Evolutionary conservation across 2,329 filamentous ascomycete species (phyloP), one percentile per base, ranked within the genome.

Genomic region (Daldinia sp.): DNA sequence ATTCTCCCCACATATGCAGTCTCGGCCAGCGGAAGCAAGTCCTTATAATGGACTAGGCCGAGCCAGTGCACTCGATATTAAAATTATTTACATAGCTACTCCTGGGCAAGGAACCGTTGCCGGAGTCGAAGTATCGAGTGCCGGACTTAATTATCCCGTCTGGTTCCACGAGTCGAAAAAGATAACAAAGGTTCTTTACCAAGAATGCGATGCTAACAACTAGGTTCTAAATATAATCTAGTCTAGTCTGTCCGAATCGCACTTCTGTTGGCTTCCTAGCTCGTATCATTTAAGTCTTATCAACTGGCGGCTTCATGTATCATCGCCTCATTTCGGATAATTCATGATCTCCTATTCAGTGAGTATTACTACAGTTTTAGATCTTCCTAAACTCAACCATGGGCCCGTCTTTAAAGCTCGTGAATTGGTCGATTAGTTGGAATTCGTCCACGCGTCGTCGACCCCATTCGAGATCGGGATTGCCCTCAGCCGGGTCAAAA

Each of bases 391-490:
- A 89, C 77, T 91, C 85, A 58, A 92, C 79, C 77, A 90, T 81
- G 0, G 88, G 87, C 0, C 90, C 90, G 71, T 90, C 83, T 79
- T 92, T 93, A 70, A 85, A 80, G 70, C 88, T 90, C 29, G 90
- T 91, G 76, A 93, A 93, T 15, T 86, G 89, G 73, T 93, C 90
- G 52, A 83, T 77, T 58, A 92, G 78, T 79, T 92, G 90, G 75
- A 88, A 91, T 80, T 93, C 90, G 1, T 72, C 78, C 15, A 72
- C 73, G 47, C 83, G 80, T 57, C 87, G 81, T 45, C 87, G 79
- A 0, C 87, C 87, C 78, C 78, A 83, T 71, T 83, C 85, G 6
- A 79, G 72, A 27, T 77, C 78, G 2, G 73, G 68, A 43, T 76
- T 77, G 4, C 85, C 85, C 77, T 87, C 83, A 7, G 82, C 84